phyloP scores from a whole-genome alignment of 768 basidiomycete genomes.

The Kondoa malvinella region DNA sequence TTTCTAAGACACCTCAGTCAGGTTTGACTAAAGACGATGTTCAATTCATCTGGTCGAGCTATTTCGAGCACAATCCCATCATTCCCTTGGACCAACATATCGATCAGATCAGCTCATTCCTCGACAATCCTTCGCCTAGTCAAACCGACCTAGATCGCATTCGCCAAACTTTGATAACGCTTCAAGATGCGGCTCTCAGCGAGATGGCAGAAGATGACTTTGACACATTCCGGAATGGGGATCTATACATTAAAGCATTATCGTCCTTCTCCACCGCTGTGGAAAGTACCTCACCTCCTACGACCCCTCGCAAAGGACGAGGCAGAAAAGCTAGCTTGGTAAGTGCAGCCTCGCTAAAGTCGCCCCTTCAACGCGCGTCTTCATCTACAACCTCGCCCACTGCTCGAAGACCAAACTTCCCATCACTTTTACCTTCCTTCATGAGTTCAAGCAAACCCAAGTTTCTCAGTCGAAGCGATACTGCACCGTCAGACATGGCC shows the following conservation, averaged over 20 bases:
- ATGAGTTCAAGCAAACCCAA: neutral
- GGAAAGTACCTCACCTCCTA: neutral
- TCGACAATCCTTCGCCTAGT: constrained; percentile 36
- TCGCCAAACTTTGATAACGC: constrained; percentile 59
- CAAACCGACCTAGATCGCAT: constrained; percentile 38
- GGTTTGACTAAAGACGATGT: constrained; percentile 59
- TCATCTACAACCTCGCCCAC: neutral
- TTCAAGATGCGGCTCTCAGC: constrained; percentile 68
- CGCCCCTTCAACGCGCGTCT: neutral
- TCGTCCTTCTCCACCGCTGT: neutral
- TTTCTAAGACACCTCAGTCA: constrained; percentile 31
- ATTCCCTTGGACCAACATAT: constrained; percentile 55
- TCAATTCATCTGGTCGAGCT: constrained; percentile 69
- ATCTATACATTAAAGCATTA: constrained; percentile 79
- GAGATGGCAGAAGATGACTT: constrained; percentile 79
- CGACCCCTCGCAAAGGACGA: neutral
- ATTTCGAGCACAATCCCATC: constrained; percentile 47
- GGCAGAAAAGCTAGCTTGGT: neutral
- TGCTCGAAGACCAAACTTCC: neutral
- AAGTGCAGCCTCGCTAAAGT: neutral
- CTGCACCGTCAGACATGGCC: constrained; percentile 19
- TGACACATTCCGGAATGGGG: constrained; percentile 67
- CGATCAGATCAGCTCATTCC: constrained; percentile 50
- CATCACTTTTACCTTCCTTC: neutral
- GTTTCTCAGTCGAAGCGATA: constrained; percentile 15